A percentile compares a stretch with the other conserved stretches of the same genome.
These are phyloP conservation scores for Dianthus caryophyllus DNA, from an alignment of 148 eudicot species.

Conservation along the genomic window DNA sequence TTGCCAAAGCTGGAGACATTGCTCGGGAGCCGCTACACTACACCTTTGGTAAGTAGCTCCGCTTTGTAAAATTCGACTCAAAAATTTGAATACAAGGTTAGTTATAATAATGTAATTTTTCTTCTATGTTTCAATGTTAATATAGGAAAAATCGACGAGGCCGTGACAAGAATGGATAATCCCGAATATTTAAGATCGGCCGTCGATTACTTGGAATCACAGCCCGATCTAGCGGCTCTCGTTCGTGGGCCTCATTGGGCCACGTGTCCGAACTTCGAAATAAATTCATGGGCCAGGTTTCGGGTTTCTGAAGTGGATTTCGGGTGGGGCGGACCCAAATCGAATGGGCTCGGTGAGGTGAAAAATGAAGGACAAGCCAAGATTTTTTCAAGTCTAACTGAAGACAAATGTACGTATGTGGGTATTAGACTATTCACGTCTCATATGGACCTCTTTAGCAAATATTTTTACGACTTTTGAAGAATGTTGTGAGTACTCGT, in stretches of 20 bases:
- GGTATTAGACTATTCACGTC: not conserved
- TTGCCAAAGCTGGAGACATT: conserved; percentile 17
- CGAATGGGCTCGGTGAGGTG: conserved; percentile 3
- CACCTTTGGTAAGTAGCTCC: not conserved
- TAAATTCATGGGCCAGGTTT: conserved; percentile 12
- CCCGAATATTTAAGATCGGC: conserved; percentile 21
- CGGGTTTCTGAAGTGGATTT: conserved; percentile 14
- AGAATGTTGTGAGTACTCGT: too few relatives aligned
- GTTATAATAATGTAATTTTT: too few relatives aligned
- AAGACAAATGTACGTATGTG: not conserved
- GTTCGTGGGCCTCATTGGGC: conserved; percentile 1
- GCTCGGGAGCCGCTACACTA: conserved; percentile 8
- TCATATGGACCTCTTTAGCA: not conserved
- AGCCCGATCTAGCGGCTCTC: conserved; percentile 6
- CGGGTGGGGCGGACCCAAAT: conserved; percentile 25
- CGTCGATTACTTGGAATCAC: conserved; percentile 22
- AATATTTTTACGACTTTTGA: not conserved
- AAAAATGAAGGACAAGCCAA: not conserved
- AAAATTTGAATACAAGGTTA: too few relatives aligned
- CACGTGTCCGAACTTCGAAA: conserved; percentile 10
- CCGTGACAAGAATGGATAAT: conserved; percentile 11
- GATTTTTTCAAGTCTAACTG: not conserved
- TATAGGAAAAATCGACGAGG: conserved; percentile 20
- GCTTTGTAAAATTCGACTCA: too few relatives aligned
- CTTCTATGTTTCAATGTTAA: too few relatives aligned